A percentile compares a stretch with the other conserved stretches of the same genome.
These are phyloP conservation scores for Eucalyptus guilfoylei DNA, from an alignment of 345 rosid species.

Conservation along the genomic window DNA sequence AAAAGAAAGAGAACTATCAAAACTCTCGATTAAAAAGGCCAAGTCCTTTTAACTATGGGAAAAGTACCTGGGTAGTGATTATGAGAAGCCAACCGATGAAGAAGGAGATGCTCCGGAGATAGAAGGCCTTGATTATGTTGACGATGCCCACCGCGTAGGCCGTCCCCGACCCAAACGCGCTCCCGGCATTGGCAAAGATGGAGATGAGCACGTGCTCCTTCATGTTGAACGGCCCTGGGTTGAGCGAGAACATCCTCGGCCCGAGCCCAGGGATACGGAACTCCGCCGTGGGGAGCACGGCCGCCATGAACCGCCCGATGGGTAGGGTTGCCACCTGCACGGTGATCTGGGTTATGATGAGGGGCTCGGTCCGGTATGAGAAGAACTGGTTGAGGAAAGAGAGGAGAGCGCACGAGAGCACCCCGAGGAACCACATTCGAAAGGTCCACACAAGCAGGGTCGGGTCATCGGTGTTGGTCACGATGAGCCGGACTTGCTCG, in stretches of 20 bases:
- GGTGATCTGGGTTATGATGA: not conserved
- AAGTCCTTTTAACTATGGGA: not conserved
- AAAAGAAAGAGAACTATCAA: not conserved
- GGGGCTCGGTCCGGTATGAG: too few relatives aligned
- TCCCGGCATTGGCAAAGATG: constrained; percentile 3
- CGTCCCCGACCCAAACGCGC: not conserved
- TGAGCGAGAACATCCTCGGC: not conserved
- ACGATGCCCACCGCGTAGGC: not conserved
- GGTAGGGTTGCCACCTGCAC: not conserved
- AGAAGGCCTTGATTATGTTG: constrained; percentile 1
- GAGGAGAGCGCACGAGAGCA: too few relatives aligned
- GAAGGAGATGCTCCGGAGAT: not conserved
- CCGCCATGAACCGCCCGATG: constrained; percentile 1
- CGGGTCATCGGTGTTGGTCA: too few relatives aligned
- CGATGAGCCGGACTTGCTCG: too few relatives aligned
- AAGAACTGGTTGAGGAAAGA: too few relatives aligned
- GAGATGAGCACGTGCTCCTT: constrained; percentile 3
- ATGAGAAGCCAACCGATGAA: not conserved
- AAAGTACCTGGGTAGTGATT: not conserved
- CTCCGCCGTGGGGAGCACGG: not conserved
- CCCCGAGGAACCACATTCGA: too few relatives aligned
- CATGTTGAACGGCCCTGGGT: constrained; percentile 1
- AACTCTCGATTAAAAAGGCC: too few relatives aligned
- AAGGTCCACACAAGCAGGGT: too few relatives aligned
- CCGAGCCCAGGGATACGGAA: not conserved